A percentile compares a stretch with the other conserved stretches of the same genome.
These are phyloP conservation scores for Ascochyta viciae-villosae DNA, from an alignment of 2,329 filamentous ascomycete genomes.

Conservation along the genomic window DNA sequence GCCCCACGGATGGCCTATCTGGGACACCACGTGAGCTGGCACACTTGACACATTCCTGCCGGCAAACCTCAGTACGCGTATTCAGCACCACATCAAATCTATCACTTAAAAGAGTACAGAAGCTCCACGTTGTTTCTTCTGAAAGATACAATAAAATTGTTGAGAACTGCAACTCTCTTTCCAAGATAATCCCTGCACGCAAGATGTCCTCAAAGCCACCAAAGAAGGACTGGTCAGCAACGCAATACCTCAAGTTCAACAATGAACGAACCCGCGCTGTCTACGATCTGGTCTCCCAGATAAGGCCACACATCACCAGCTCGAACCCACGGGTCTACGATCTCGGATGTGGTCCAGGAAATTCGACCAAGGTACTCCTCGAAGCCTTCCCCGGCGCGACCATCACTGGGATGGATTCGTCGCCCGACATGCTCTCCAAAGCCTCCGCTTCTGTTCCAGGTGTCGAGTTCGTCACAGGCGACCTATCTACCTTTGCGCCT, in stretches of 20 bases:
- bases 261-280: conserved; percentile 61
- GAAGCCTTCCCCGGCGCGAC: conserved; percentile 56
- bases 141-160: neutral
- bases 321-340: conserved; percentile 58
- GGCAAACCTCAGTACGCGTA: neutral
- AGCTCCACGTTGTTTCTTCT: neutral
- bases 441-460: conserved; percentile 52
- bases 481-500: conserved; percentile 54
- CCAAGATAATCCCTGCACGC: conserved; percentile 2
- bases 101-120: neutral
- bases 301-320: conserved; percentile 46
- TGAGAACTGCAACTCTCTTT: neutral
- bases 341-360: conserved; percentile 67
- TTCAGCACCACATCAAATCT: neutral
- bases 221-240: conserved; percentile 60
- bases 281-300: conserved; percentile 60
- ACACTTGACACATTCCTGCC: neutral
- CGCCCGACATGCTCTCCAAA: conserved; percentile 62
- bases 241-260: conserved; percentile 64
- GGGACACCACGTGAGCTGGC: conserved; percentile 2
- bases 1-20: neutral
- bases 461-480: conserved; percentile 56
- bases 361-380: conserved; percentile 61
- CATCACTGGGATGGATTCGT: conserved; percentile 62
- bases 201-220: conserved; percentile 6